Base-by-base conservation (phyloP, 2,329 filamentous ascomycete species). In the Salinomyces thailandicus region DNA sequence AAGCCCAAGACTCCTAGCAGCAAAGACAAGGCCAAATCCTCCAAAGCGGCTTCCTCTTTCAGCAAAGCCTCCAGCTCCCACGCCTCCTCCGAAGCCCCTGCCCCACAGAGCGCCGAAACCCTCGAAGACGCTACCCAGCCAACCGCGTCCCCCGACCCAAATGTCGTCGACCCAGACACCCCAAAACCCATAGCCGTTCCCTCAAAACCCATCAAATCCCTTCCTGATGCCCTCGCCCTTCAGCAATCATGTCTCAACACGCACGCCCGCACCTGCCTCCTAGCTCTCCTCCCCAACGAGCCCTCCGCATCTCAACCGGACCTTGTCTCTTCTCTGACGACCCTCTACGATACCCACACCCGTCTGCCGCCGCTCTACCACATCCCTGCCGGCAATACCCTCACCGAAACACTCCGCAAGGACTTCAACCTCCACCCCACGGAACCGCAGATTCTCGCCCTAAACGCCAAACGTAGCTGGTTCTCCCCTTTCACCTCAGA, bases 391-490 rank as follows among this genome's bases (percentile, higher is more conserved):
- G 65, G 69, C 24, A 81, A 81, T 46, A 60, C 68, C n/a, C 70
- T 69, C 5, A 71, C 72, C 0, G 59, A 64, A 1, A 48, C 47
- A n/a, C 59, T 89, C 4, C 67, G 77, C 38, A 62, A 69, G 27
- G 65, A 69, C n/a, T 73, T 95, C 13, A 9, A 67, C 1, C 67
- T 95, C 3, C 59, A 62, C 2, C 54, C 66, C 1, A 64, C 75
- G 2, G 31, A 20, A 5, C 65, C 85, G 12, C 78, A 87, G 54
- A 62, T 96, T 30, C 68, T 96, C 37, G 86, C 86, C 12, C 60
- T 93, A 41, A 95, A 95, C 59, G 81, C 75, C 19, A 85, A 87
- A 52, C 77, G 86, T 36, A 72, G 74, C 28, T 98, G 91, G 91
- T 93, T 79, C 75, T 33, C 18, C 15, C 11, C 16, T 18, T 9